These are phyloP conservation scores for Bothia castanella DNA, from an alignment of 1,284 basidiomycete genomes.

Conservation along the genomic window DNA sequence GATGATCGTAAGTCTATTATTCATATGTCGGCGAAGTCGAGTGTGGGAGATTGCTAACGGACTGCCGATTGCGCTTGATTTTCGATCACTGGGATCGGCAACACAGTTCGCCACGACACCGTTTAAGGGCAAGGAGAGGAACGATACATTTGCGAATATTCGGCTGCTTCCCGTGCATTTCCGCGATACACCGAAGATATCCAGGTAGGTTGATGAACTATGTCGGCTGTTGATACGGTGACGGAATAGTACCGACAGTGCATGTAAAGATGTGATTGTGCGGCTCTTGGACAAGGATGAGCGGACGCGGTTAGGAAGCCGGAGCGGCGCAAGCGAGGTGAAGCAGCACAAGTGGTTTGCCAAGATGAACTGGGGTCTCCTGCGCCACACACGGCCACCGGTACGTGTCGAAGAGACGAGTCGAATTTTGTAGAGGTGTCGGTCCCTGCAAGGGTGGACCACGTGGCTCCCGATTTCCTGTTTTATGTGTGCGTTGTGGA, in stretches of 20 bases:
- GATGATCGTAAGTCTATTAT: slow-evolving; percentile 85
- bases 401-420: slow-evolving; percentile 46
- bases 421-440: slow-evolving; percentile 10
- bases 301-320: slow-evolving; percentile 82
- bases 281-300: slow-evolving; percentile 95
- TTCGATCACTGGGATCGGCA: slow-evolving; percentile 12
- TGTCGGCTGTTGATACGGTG: slow-evolving; percentile 2
- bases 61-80: slow-evolving; percentile 7
- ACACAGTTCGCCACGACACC: slow-evolving; percentile 92
- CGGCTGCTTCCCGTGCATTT: slow-evolving; percentile 85
- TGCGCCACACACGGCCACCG: slow-evolving; percentile 91
- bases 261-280: slow-evolving; percentile 83
- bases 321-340: slow-evolving; percentile 94
- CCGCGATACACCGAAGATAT: slow-evolving; percentile 81
- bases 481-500: slow-evolving; percentile 13
- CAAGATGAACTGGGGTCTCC: slow-evolving; percentile 93
- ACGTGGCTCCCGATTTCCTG: slow-evolving; percentile 14
- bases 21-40: slow-evolving; percentile 15
- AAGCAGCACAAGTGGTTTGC: slow-evolving; percentile 99
- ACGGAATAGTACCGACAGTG: slow-evolving; percentile 41
- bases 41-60: slow-evolving; percentile 23
- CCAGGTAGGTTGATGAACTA: slow-evolving; percentile 55
- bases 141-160: slow-evolving; percentile 96
- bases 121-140: slow-evolving; percentile 94
- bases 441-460: not conserved